Percentiles rank a stretch among this genome's conserved stretches.
Conservation (phyloP, 169 alveolate species). For the Cryptosporidium meleagridis region DNA sequence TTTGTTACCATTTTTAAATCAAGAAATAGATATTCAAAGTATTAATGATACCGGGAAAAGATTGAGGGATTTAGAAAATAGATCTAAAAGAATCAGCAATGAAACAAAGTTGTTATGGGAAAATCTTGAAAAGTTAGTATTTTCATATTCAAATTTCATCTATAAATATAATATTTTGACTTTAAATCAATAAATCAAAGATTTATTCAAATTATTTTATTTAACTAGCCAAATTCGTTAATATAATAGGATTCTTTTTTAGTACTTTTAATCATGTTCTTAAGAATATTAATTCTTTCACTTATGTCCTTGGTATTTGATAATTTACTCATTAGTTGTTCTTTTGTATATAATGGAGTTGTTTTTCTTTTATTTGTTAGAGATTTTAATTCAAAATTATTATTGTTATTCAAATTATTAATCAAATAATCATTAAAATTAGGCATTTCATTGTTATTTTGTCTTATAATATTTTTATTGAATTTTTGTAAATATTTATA, state of each 20-base stretch:
- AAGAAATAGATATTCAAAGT: constrained; percentile 37
- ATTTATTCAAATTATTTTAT: neutral
- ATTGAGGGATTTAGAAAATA: constrained; percentile 26
- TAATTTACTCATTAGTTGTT: constrained; percentile 46
- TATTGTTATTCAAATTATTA: neutral
- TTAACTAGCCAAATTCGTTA: neutral
- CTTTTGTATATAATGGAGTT: constrained; percentile 16
- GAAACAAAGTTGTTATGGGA: constrained; percentile 54
- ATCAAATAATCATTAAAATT: neutral
- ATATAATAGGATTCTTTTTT: constrained; percentile 8
- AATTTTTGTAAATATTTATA: neutral
- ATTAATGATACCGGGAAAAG: constrained; percentile 11
- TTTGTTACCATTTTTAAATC: constrained; percentile 51
- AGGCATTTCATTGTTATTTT: neutral
- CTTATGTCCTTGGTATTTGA: constrained; percentile 64
- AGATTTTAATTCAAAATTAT: neutral
- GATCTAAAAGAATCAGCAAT: constrained; percentile 31
- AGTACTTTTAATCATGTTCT: constrained; percentile 59
- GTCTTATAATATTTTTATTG: neutral
- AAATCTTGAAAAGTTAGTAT: constrained; percentile 25
- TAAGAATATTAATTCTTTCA: constrained; percentile 61
- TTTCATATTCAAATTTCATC: constrained; percentile 50
- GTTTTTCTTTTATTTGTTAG: neutral
- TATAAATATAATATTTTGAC: constrained; percentile 30
- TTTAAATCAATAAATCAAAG: neutral